phyloP scores from a whole-genome alignment of 108 stramenopile genomes.

The Pinguiococcus pyrenoidosus region DNA sequence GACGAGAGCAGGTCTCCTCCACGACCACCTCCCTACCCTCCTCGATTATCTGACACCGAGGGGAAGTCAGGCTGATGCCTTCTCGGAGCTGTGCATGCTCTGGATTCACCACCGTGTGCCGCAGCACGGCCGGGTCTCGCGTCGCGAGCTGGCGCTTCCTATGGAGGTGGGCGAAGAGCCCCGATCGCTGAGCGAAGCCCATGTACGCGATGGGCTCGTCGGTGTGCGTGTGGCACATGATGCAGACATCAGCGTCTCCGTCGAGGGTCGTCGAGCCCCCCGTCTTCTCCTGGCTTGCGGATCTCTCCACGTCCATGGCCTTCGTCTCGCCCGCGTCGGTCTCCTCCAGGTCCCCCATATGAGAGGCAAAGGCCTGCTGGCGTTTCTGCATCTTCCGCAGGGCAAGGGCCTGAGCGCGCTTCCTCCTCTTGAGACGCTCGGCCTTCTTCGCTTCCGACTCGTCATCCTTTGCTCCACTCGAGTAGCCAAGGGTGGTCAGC shows the following conservation, averaged over 20 bases:
- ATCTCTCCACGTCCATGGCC: neutral
- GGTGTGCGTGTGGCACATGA: conserved; percentile 21
- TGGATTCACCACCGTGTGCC: neutral
- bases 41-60: neutral
- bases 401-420: too few relatives aligned
- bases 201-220: conserved; percentile 9
- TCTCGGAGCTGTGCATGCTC: neutral
- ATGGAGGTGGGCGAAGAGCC: too few relatives aligned
- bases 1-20: neutral
- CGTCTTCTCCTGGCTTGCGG: neutral
- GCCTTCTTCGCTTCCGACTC: too few relatives aligned
- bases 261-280: neutral
- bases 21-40: neutral
- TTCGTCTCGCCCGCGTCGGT: neutral
- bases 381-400: too few relatives aligned
- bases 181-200: conserved; percentile 14
- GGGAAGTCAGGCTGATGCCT: neutral
- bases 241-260: conserved; percentile 15
- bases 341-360: too few relatives aligned
- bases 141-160: too few relatives aligned
- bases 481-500: too few relatives aligned
- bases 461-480: too few relatives aligned
- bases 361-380: too few relatives aligned
- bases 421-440: too few relatives aligned
- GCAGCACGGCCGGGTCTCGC: conserved; percentile 7